Evolutionary conservation across 139 green algal species (phyloP).

Genomic region (Edaphochlamys debaryana): DNA sequence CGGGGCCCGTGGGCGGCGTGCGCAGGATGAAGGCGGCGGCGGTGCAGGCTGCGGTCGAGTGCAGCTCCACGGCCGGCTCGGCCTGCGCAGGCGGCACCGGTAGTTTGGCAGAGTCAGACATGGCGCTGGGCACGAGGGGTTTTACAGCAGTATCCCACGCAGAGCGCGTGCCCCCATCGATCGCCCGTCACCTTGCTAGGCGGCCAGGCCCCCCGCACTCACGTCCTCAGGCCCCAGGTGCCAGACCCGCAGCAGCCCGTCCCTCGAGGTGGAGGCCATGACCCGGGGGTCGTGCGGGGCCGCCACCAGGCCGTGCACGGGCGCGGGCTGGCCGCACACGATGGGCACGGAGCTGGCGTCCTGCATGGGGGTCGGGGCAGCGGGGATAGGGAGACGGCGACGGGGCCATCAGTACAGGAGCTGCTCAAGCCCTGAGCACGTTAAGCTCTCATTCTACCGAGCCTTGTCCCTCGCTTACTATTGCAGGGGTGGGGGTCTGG

Average conservation of each 20-base stretch:
- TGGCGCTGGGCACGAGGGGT: not conserved
- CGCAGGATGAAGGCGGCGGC: conserved; percentile 18
- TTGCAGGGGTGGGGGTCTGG: too few relatives aligned
- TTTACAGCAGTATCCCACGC: too few relatives aligned
- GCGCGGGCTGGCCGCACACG: conserved; percentile 36
- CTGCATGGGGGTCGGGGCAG: conserved; percentile 18
- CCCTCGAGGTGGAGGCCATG: conserved; percentile 48
- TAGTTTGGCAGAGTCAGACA: too few relatives aligned
- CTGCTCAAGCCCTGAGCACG: too few relatives aligned
- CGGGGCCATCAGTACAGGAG: not conserved
- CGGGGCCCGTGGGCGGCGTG: not conserved
- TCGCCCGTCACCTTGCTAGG: too few relatives aligned
- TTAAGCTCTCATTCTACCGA: too few relatives aligned
- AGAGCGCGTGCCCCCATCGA: too few relatives aligned
- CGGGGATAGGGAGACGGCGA: not conserved
- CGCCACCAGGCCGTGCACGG: conserved; percentile 17
- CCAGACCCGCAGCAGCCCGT: conserved; percentile 62
- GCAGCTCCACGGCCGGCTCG: conserved; percentile 48
- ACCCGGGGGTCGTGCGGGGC: conserved; percentile 19
- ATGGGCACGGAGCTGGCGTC: conserved; percentile 39
- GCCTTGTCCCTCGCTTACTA: too few relatives aligned
- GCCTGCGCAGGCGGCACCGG: conserved; percentile 22
- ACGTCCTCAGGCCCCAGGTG: conserved; percentile 33
- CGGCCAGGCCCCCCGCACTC: not conserved
- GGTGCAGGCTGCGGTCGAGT: conserved; percentile 15